A percentile compares a stretch with the other conserved stretches of the same genome.
phyloP scores from a whole-genome alignment of 192 early-diverging fungal species.

The Linnemannia elongata region DNA sequence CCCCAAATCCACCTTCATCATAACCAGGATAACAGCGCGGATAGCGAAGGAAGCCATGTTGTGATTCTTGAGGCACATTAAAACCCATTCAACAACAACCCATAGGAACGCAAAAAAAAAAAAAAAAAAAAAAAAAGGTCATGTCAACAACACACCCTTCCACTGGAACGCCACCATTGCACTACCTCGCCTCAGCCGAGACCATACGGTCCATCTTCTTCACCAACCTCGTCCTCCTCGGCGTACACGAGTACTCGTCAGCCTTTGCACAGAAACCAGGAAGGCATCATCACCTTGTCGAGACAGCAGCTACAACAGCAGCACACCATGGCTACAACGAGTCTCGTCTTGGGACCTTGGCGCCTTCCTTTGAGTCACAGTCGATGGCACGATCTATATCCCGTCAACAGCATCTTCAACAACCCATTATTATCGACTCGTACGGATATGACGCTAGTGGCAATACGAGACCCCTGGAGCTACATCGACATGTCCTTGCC shows the following conservation, averaged over 20 bases:
- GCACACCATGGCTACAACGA: neutral
- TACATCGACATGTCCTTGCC: conserved; percentile 66
- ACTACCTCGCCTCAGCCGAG: conserved; percentile 28
- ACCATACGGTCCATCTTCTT: conserved; percentile 39
- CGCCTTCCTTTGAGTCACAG: neutral
- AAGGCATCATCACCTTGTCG: neutral
- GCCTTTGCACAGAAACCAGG: neutral
- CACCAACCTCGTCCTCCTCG: conserved; percentile 50
- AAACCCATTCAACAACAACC: neutral
- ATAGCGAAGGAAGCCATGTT: neutral
- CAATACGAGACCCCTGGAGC: conserved; percentile 38
- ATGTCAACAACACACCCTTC: conserved; percentile 18
- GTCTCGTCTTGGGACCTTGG: neutral
- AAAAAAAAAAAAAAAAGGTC: conserved; percentile 7
- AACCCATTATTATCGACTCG: conserved; percentile 20
- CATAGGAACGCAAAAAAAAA: neutral
- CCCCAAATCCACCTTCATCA: neutral
- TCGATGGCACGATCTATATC: conserved; percentile 4
- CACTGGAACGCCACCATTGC: conserved; percentile 6
- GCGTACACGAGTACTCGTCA: conserved; percentile 27
- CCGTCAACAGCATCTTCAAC: neutral
- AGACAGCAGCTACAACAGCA: neutral
- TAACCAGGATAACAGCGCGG: neutral
- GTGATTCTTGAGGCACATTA: neutral
- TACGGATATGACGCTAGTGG: conserved; percentile 7